phyloP scores from a whole-genome alignment of 768 basidiomycete genomes.

The Trametes villosa region DNA sequence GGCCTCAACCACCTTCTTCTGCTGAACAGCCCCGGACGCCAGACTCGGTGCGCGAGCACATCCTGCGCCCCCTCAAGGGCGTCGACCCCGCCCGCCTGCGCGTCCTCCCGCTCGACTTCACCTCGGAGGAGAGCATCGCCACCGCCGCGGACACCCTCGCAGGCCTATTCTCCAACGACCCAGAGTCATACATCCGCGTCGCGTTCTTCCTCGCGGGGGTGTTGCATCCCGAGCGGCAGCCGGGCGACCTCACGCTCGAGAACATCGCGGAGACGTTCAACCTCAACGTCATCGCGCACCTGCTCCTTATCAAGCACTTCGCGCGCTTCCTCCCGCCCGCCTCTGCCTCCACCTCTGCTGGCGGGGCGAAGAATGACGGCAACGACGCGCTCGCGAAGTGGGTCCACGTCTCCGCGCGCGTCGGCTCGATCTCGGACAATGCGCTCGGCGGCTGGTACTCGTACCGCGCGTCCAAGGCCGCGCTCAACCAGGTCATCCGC shows the following conservation, averaged over 20 bases:
- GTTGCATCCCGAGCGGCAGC: constrained; percentile 58
- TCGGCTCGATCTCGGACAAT: constrained; percentile 64
- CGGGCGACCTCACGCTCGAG: constrained; percentile 49
- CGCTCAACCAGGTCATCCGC: constrained; percentile 64
- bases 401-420: constrained; percentile 63
- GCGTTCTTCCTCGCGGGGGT: constrained; percentile 61
- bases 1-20: constrained; percentile 32
- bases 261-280: constrained; percentile 51
- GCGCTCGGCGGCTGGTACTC: constrained; percentile 64
- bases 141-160: constrained; percentile 49
- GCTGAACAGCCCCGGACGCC: constrained; percentile 25
- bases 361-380: constrained; percentile 6
- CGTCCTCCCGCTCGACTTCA: constrained; percentile 54
- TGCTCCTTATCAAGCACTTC: constrained; percentile 66
- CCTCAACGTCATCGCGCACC: constrained; percentile 62
- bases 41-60: constrained; percentile 42
- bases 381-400: constrained; percentile 48
- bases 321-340: constrained; percentile 54
- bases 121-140: constrained; percentile 53
- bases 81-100: constrained; percentile 50
- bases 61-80: constrained; percentile 48
- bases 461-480: constrained; percentile 64
- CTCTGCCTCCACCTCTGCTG: constrained; percentile 3
- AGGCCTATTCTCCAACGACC: constrained; percentile 36
- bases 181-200: constrained; percentile 51